These are phyloP conservation scores for Daphne laureola DNA, from an alignment of 441 rosid genomes.

Conservation along the genomic window DNA sequence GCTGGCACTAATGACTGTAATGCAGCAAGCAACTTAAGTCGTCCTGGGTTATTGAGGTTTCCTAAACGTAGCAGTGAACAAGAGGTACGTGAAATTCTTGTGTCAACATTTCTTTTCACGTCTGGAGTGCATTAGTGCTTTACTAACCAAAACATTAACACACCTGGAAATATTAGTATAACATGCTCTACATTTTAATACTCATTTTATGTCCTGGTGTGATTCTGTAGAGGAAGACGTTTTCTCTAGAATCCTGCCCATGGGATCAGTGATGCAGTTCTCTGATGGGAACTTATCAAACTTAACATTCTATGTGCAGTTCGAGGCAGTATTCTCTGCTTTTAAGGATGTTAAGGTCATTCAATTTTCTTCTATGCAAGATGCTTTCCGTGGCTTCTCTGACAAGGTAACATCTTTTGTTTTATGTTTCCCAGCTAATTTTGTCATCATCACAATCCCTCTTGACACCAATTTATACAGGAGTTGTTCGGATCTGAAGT, in stretches of 20 bases:
- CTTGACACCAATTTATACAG: too few relatives aligned
- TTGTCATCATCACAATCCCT: too few relatives aligned
- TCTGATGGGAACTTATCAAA: constrained; percentile 2
- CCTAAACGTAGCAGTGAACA: constrained; percentile 83
- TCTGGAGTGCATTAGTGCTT: too few relatives aligned
- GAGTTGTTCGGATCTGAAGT: too few relatives aligned
- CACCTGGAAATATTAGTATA: too few relatives aligned
- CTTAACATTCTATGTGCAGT: constrained; percentile 26
- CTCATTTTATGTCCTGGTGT: too few relatives aligned
- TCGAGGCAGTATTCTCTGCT: constrained; percentile 59
- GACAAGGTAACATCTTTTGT: constrained; percentile 52
- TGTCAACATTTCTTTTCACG: too few relatives aligned
- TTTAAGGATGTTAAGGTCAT: constrained; percentile 77
- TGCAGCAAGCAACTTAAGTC: constrained; percentile 39
- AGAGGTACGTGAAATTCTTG: constrained; percentile 38
- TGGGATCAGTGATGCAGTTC: too few relatives aligned
- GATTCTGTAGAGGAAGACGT: too few relatives aligned
- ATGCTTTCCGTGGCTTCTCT: constrained; percentile 67
- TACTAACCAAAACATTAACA: too few relatives aligned
- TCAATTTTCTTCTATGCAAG: constrained; percentile 82
- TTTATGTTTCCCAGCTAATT: background rate
- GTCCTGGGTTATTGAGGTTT: constrained; percentile 49
- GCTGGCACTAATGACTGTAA: constrained; percentile 56
- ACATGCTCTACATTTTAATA: too few relatives aligned
- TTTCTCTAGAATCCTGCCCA: too few relatives aligned